These are phyloP conservation scores for Candida hungchunana DNA, from an alignment of 805 yeast species.

Conservation along the genomic window DNA sequence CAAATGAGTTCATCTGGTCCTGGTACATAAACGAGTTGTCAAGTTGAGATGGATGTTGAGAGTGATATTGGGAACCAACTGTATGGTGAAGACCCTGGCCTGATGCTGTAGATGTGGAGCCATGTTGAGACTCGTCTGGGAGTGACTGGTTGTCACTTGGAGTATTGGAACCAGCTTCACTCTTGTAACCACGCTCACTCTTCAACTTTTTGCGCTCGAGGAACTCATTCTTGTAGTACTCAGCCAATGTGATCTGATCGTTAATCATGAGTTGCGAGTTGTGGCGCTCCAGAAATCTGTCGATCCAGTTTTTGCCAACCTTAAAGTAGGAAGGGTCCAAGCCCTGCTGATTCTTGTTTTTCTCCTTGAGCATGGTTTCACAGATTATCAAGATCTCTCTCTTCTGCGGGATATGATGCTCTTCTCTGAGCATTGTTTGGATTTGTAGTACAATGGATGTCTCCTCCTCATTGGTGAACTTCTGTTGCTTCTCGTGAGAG, in stretches of 20 bases:
- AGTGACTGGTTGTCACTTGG: slow-evolving; percentile 14
- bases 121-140: slow-evolving; percentile 1
- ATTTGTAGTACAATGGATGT: slow-evolving; percentile 18
- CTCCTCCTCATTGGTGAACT: slow-evolving; percentile 28
- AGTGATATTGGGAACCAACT: no score
- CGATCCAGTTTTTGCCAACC: slow-evolving; percentile 30
- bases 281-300: slow-evolving; percentile 27
- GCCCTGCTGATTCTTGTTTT: slow-evolving; percentile 17
- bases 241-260: slow-evolving; percentile 20
- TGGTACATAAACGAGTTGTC: no score
- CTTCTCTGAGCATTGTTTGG: slow-evolving; percentile 20
- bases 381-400: slow-evolving; percentile 24
- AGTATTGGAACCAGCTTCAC: slow-evolving; percentile 9
- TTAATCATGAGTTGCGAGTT: slow-evolving; percentile 24
- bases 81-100: no score
- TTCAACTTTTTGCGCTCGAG: slow-evolving; percentile 24
- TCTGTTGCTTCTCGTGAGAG: slow-evolving; percentile 29
- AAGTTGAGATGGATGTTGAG: neutral
- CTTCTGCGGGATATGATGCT: slow-evolving; percentile 25
- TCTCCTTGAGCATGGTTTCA: slow-evolving; percentile 22
- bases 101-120: slow-evolving; percentile 9
- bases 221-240: slow-evolving; percentile 27
- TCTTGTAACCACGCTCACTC: slow-evolving; percentile 20
- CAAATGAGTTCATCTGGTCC: slow-evolving; percentile 4
- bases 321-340: slow-evolving; percentile 15